Evolutionary conservation across 495 filamentous ascomycete genomes (phyloP).

Genomic region (Bombardia bombarda): DNA sequence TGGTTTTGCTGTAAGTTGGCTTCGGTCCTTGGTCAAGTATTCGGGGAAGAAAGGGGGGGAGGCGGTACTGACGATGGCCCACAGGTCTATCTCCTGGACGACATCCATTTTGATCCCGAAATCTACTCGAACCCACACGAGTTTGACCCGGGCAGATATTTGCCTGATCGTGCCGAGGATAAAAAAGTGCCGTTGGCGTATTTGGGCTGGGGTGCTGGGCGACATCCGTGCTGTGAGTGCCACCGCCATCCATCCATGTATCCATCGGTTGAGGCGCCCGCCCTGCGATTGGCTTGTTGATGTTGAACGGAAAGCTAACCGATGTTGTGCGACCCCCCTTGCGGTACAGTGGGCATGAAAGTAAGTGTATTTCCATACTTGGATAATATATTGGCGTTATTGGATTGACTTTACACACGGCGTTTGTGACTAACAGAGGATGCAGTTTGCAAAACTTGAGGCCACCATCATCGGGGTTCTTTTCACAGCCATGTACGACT

Average conservation of each 20-base stretch:
- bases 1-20: slow-evolving; percentile 26
- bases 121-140: slow-evolving; percentile 33
- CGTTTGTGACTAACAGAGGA: background rate
- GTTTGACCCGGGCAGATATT: slow-evolving; percentile 38
- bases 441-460: slow-evolving; percentile 40
- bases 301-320: background rate
- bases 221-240: slow-evolving; percentile 32
- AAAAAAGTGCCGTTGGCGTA: slow-evolving; percentile 30
- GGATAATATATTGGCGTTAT: background rate
- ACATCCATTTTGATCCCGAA: slow-evolving; percentile 33
- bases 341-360: slow-evolving; percentile 6
- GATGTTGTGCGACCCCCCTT: too few species aligned
- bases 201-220: slow-evolving; percentile 37
- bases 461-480: slow-evolving; percentile 34
- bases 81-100: slow-evolving; percentile 9
- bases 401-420: background rate
- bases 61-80: background rate
- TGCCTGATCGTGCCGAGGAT: slow-evolving; percentile 33
- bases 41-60: too few species aligned
- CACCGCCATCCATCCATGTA: background rate
- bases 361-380: slow-evolving; percentile 1
- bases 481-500: slow-evolving; percentile 29
- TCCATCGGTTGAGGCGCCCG: background rate
- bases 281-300: background rate
- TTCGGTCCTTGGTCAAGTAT: too few species aligned